Percentiles rank a stretch among this genome's conserved stretches.
These are phyloP conservation scores for Cymbidium sinense DNA, from an alignment of 106 monocot species.

Conservation along the genomic window DNA sequence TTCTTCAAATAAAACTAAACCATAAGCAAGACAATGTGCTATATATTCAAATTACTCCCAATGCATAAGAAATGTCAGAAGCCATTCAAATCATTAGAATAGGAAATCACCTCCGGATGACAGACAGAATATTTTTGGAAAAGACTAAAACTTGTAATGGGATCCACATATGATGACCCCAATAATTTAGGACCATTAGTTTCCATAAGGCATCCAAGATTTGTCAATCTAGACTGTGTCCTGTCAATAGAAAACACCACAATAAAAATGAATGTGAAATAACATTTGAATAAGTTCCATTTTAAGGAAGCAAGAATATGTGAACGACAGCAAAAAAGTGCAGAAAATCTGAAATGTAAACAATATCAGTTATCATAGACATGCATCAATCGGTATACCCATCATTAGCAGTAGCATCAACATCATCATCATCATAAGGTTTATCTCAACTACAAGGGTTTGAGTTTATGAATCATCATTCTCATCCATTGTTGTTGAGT, in stretches of 20 bases:
- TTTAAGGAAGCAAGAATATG: background rate
- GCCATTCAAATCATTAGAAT: background rate
- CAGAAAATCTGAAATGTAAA: background rate
- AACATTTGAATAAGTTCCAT: background rate
- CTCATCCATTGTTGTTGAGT: no score
- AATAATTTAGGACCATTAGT: constrained; percentile 50
- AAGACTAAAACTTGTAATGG: constrained; percentile 60
- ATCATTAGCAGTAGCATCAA: no score
- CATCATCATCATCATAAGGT: no score
- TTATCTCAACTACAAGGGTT: no score
- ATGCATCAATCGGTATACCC: background rate
- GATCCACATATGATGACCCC: constrained; percentile 71
- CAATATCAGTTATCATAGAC: background rate
- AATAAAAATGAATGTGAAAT: background rate
- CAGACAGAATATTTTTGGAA: constrained; percentile 65
- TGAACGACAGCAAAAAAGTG: background rate
- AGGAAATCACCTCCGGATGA: constrained; percentile 53
- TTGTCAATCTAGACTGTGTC: constrained; percentile 39
- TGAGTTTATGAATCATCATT: no score
- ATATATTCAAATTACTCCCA: background rate
- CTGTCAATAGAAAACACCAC: constrained; percentile 24
- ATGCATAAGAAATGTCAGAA: background rate
- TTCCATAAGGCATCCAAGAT: constrained; percentile 79
- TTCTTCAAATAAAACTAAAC: background rate
- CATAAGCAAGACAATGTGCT: background rate